phyloP scores from a whole-genome alignment of 164 flowering plant species.

The Tetracentron sinense region DNA sequence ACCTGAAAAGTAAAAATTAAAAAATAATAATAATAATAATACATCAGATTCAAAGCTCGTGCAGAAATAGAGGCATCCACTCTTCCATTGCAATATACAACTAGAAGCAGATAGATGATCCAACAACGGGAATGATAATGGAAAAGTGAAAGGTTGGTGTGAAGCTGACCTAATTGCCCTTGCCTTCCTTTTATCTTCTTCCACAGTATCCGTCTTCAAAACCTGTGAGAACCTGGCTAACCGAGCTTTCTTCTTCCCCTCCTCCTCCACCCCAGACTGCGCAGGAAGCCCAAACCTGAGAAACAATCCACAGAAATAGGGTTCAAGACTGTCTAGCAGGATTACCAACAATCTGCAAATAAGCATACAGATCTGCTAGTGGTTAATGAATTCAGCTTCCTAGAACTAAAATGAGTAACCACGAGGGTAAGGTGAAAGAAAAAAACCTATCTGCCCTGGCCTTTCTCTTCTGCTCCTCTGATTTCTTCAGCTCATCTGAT shows the following conservation, averaged over 20 bases:
- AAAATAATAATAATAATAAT: no score
- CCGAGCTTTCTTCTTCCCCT: constrained; percentile 88
- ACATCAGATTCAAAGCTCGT: background rate
- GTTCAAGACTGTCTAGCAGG: constrained; percentile 13
- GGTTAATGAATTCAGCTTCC: background rate
- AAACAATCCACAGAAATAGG: constrained; percentile 7
- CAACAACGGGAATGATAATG: background rate
- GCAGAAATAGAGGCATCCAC: background rate
- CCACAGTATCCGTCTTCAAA: constrained; percentile 46
- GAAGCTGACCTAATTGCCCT: constrained; percentile 66
- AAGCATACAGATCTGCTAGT: constrained; percentile 3
- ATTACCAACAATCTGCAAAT: constrained; percentile 5
- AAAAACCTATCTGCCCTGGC: constrained; percentile 93
- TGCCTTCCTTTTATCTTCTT: constrained; percentile 89
- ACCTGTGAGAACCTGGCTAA: constrained; percentile 58
- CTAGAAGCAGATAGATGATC: background rate
- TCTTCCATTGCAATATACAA: background rate
- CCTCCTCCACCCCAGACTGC: constrained; percentile 48
- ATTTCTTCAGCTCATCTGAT: constrained; percentile 37
- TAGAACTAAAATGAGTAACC: background rate
- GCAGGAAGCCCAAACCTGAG: constrained; percentile 67
- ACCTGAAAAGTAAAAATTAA: constrained; percentile 33
- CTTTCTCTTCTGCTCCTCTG: constrained; percentile 86
- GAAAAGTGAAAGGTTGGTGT: background rate
- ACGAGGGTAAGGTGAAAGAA: constrained; percentile 4